These are phyloP conservation scores for Cercospora sp. DNA, from an alignment of 2,329 filamentous ascomycete genomes.

Conservation along the genomic window DNA sequence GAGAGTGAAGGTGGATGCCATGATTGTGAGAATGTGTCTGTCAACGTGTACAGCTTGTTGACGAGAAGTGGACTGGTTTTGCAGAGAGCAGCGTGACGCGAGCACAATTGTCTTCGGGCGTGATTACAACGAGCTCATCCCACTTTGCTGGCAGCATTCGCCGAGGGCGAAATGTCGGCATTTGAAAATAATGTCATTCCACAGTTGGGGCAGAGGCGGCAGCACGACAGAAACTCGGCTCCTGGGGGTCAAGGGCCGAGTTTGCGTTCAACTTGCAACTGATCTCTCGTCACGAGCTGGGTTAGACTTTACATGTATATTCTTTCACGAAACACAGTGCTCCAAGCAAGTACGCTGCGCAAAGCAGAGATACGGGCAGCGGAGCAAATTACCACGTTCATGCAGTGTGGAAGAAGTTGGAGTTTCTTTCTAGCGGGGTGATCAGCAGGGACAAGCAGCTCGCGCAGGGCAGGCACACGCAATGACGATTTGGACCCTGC, in stretches of 20 bases:
- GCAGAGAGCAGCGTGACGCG: not conserved
- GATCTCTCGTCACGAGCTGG: not conserved
- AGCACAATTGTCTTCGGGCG: constrained; percentile 5
- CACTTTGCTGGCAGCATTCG: not conserved
- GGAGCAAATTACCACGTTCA: not conserved
- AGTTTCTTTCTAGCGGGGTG: constrained; percentile 29
- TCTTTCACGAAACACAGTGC: not conserved
- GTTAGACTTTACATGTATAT: not conserved
- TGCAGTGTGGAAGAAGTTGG: constrained; percentile 27
- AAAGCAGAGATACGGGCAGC: not conserved
- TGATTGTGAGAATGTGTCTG: constrained; percentile 27
- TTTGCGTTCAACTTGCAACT: not conserved
- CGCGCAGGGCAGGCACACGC: not conserved
- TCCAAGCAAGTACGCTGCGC: not conserved
- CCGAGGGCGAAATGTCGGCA: not conserved
- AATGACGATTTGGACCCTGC: not conserved
- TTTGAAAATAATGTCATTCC: not conserved
- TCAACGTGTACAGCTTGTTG: constrained; percentile 26
- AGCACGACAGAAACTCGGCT: not conserved
- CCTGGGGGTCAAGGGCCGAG: not conserved
- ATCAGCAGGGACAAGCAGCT: not conserved
- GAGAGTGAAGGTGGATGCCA: constrained; percentile 38
- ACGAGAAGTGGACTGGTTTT: not conserved
- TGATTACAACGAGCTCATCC: not conserved
- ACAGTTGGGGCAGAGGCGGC: not conserved